These are phyloP conservation scores for Paramecium sexaurelia DNA, from an alignment of 73 alveolate genomes.

Conservation along the genomic window DNA sequence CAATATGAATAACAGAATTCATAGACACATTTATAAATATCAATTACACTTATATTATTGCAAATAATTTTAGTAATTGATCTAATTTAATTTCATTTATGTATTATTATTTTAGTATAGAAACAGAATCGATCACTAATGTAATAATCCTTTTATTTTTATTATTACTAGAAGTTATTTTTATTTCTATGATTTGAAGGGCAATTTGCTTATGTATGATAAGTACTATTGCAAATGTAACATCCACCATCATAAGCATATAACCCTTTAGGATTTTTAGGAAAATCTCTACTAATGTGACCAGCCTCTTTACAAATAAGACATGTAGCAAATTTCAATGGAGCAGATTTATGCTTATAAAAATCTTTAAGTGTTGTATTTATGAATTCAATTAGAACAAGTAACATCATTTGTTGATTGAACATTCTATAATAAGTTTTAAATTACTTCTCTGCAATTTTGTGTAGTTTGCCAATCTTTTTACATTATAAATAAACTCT, in stretches of 20 bases:
- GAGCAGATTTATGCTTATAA: slow-evolving; percentile 73
- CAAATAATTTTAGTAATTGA: not conserved
- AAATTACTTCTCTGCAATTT: slow-evolving; percentile 73
- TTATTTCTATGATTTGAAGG: slow-evolving; percentile 78
- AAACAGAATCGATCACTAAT: slow-evolving; percentile 45
- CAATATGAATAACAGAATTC: too few relatives aligned
- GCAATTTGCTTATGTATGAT: slow-evolving; percentile 77
- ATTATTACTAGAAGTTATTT: not conserved
- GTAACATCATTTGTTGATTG: slow-evolving; percentile 60
- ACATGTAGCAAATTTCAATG: slow-evolving; percentile 79
- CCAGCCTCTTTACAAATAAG: slow-evolving; percentile 81
- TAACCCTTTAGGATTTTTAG: slow-evolving; percentile 82
- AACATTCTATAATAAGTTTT: not conserved
- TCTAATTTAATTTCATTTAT: not conserved
- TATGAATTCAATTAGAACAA: slow-evolving; percentile 82
- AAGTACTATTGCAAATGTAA: slow-evolving; percentile 77
- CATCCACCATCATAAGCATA: slow-evolving; percentile 85
- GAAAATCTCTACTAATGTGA: slow-evolving; percentile 84
- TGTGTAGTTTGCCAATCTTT: slow-evolving; percentile 78
- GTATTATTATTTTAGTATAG: not conserved
- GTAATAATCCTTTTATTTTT: slow-evolving; percentile 19
- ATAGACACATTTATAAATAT: too few relatives aligned
- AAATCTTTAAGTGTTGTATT: slow-evolving; percentile 80
- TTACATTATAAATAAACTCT: slow-evolving; percentile 77
- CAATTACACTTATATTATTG: not conserved